phyloP scores from a whole-genome alignment of 805 yeast genomes.

The Monosporozyma siamensis region DNA sequence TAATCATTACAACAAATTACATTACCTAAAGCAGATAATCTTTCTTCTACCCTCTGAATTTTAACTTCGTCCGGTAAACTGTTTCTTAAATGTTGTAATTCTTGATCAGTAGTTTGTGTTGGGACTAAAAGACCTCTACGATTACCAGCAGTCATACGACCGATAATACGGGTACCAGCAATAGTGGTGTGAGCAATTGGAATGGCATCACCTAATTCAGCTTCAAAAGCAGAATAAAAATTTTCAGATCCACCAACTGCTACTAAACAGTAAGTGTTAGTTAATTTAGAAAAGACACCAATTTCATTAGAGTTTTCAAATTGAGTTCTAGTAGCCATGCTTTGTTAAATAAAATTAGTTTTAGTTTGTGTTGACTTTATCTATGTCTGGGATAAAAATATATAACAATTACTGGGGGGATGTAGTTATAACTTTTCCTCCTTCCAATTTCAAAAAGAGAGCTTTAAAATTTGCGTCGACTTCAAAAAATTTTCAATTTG shows the following conservation, averaged over 20 bases:
- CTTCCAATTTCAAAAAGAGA: too few relatives aligned
- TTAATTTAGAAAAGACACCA: conserved; percentile 89
- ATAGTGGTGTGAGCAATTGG: conserved; percentile 97
- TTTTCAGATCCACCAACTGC: conserved; percentile 93
- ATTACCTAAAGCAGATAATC: conserved; percentile 92
- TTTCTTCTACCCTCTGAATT: conserved; percentile 96
- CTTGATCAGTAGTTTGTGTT: conserved; percentile 96
- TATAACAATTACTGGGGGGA: too few relatives aligned
- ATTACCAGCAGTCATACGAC: conserved; percentile 97
- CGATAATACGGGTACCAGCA: conserved; percentile 96
- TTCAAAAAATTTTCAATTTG: background rate
- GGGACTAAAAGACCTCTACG: conserved; percentile 96
- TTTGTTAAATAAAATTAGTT: conserved; percentile 6
- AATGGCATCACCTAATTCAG: conserved; percentile 90
- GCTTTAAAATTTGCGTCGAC: background rate
- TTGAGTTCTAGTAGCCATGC: conserved; percentile 64
- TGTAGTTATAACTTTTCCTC: too few relatives aligned
- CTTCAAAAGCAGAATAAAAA: conserved; percentile 90
- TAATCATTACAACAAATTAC: conserved; percentile 98
- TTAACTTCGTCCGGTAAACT: conserved; percentile 90
- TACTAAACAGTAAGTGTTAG: conserved; percentile 92
- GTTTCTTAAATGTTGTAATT: conserved; percentile 93
- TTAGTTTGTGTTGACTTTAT: background rate
- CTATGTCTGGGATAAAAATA: too few relatives aligned
- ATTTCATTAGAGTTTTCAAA: conserved; percentile 84